phyloP scores from a whole-genome alignment of 2,329 filamentous ascomycete genomes.

The Aspergillus sp. region DNA sequence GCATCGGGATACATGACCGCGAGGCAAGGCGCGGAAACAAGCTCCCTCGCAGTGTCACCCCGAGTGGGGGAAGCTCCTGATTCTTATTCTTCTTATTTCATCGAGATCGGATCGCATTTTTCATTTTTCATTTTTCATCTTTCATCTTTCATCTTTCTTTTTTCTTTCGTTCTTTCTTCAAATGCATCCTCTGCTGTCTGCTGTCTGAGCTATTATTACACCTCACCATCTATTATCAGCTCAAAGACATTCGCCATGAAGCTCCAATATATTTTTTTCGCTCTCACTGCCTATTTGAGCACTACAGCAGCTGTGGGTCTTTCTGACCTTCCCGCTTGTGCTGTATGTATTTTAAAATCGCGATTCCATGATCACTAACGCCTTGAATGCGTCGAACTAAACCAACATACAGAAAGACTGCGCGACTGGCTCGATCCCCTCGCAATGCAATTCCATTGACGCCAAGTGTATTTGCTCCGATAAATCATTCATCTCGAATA shows the following conservation, averaged over 20 bases:
- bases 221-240: no score
- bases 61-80: background rate
- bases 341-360: conserved; percentile 42
- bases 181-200: background rate
- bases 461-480: conserved; percentile 47
- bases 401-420: conserved; percentile 27
- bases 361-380: background rate
- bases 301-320: conserved; percentile 44
- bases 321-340: conserved; percentile 47
- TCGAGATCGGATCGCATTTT: background rate
- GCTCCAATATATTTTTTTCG: conserved; percentile 45
- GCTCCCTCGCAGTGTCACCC: no score
- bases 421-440: conserved; percentile 37
- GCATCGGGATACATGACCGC: no score
- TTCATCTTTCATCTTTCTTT: background rate
- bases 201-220: background rate
- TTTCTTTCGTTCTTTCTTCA: background rate
- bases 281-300: conserved; percentile 50
- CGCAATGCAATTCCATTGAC: conserved; percentile 36
- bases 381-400: no score
- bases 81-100: background rate
- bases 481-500: conserved; percentile 41
- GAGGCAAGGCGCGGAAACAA: no score
- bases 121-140: background rate
- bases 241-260: conserved; percentile 42